A percentile compares a stretch with the other conserved stretches of the same genome.
Evolutionary conservation across 1,139 yeast species (phyloP).

Genomic region (Geotrichum cucujoidarum): DNA sequence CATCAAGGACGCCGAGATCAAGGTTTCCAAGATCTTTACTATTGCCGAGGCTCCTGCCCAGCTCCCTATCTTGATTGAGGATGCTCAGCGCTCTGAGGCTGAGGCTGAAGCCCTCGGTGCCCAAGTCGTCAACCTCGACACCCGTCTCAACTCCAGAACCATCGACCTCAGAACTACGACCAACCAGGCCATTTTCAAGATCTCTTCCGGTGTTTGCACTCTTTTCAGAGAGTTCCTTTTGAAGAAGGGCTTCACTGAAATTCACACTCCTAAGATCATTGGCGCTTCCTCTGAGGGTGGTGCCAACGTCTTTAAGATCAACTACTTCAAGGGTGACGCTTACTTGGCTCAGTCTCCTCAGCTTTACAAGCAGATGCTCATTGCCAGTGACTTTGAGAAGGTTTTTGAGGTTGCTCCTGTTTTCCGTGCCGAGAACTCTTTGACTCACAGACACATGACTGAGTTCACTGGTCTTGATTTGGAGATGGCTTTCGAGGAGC

Average conservation of each 20-base stretch:
- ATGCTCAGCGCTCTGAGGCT: slow-evolving; percentile 90
- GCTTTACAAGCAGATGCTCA: slow-evolving; percentile 93
- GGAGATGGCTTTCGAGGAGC: slow-evolving; percentile 98
- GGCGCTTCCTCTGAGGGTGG: slow-evolving; percentile 99
- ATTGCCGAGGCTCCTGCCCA: slow-evolving; percentile 87
- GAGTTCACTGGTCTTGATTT: slow-evolving; percentile 96
- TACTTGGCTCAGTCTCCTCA: slow-evolving; percentile 98
- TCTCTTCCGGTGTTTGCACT: slow-evolving; percentile 82
- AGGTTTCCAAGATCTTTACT: slow-evolving; percentile 64
- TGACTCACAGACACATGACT: slow-evolving; percentile 98
- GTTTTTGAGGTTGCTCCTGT: slow-evolving; percentile 97
- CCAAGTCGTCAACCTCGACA: slow-evolving; percentile 92
- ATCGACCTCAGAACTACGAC: slow-evolving; percentile 95
- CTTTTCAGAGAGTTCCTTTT: slow-evolving; percentile 84
- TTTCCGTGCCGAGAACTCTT: slow-evolving; percentile 97
- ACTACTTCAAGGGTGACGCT: slow-evolving; percentile 89
- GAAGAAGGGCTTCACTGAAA: slow-evolving; percentile 69
- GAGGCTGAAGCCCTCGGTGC: slow-evolving; percentile 90
- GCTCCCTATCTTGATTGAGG: slow-evolving; percentile 91
- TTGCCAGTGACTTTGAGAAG: slow-evolving; percentile 94
- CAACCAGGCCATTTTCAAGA: slow-evolving; percentile 93
- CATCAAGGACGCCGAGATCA: slow-evolving; percentile 83
- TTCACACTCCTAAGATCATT: slow-evolving; percentile 91
- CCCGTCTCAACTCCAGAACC: slow-evolving; percentile 90
- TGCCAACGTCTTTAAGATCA: slow-evolving; percentile 87